phyloP scores from a whole-genome alignment of 108 stramenopile species.

The Stephanodiscus triporus region DNA sequence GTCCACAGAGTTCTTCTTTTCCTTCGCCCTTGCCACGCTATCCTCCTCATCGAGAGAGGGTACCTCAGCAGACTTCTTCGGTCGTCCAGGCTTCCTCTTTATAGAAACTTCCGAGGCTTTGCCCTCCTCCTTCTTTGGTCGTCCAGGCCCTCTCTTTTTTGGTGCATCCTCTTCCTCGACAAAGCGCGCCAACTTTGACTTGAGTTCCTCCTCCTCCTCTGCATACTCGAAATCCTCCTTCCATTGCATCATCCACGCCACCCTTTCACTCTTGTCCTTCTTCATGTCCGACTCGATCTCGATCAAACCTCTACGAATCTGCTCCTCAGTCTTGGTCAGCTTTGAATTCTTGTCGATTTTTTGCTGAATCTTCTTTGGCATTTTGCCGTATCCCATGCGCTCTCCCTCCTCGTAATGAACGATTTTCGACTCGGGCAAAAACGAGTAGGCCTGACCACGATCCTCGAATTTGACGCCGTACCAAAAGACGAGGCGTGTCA shows the following conservation, averaged over 20 bases:
- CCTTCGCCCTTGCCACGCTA: conserved; percentile 19
- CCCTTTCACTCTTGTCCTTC: conserved; percentile 35
- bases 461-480: conserved; percentile 54
- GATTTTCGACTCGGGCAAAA: conserved; percentile 49
- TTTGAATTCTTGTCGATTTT: conserved; percentile 47
- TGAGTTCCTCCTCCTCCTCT: conserved; percentile 11
- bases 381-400: conserved; percentile 26
- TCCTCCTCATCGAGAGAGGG: neutral
- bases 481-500: conserved; percentile 61
- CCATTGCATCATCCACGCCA: conserved; percentile 49
- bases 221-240: conserved; percentile 49
- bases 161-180: neutral
- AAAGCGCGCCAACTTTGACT: conserved; percentile 1
- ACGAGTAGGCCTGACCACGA: conserved; percentile 46
- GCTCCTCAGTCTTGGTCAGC: conserved; percentile 53
- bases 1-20: conserved; percentile 5
- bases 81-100: conserved; percentile 47
- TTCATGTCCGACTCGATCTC: conserved; percentile 40
- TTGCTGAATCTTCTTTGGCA: conserved; percentile 45
- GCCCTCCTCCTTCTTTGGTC: conserved; percentile 36
- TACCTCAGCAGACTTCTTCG: conserved; percentile 13
- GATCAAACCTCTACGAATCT: conserved; percentile 40
- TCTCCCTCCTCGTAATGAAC: conserved; percentile 52
- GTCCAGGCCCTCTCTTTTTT: conserved; percentile 28
- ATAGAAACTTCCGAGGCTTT: conserved; percentile 14